Evolutionary conservation across 306 rosid species (phyloP).

Genomic region (Lathyrus oleraceus): DNA sequence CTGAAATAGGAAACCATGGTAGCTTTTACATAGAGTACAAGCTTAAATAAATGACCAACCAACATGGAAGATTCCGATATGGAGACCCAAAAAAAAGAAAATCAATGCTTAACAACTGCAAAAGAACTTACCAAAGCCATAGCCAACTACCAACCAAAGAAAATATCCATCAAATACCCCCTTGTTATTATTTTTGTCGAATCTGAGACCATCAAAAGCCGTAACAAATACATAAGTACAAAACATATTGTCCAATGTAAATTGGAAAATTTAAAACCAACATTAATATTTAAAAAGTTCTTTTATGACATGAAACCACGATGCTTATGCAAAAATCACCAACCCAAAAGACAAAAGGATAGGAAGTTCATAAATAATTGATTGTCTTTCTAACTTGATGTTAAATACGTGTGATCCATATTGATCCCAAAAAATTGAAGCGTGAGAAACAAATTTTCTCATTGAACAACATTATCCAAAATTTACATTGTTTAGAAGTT

Average conservation of each 20-base stretch:
- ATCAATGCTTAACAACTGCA: background rate
- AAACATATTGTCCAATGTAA: conserved; percentile 7
- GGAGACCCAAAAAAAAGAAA: background rate
- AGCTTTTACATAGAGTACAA: conserved; percentile 3
- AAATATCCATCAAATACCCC: conserved; percentile 56
- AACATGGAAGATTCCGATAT: conserved; percentile 18
- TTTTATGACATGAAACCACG: background rate
- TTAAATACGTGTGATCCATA: background rate
- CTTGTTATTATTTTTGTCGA: conserved; percentile 75
- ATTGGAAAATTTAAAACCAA: background rate
- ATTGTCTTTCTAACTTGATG: background rate
- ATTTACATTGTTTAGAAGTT: background rate
- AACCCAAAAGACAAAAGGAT: background rate
- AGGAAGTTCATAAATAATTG: too few species aligned
- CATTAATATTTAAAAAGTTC: background rate
- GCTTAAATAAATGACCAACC: conserved; percentile 4
- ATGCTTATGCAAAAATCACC: background rate
- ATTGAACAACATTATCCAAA: background rate
- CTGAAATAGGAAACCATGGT: conserved; percentile 44
- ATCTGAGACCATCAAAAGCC: conserved; percentile 60
- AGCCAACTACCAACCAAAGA: conserved; percentile 80
- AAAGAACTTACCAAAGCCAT: conserved; percentile 73
- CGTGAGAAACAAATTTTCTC: background rate
- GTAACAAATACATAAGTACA: conserved; percentile 24
- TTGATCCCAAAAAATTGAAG: background rate